phyloP scores from a whole-genome alignment of 441 rosid genomes.

The Cnidoscolus chayamansa region DNA sequence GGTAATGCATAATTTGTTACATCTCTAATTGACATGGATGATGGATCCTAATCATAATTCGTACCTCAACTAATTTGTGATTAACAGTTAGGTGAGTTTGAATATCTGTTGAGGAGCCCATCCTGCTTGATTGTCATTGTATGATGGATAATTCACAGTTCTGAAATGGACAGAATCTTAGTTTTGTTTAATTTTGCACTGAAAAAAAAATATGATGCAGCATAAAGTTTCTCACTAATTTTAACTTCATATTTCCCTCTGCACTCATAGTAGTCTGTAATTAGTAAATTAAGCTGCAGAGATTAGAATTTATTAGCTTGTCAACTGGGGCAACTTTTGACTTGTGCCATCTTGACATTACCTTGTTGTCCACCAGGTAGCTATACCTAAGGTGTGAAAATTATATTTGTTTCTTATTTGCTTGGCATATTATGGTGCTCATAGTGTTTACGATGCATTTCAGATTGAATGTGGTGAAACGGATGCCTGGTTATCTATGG shows the following conservation, averaged over 20 bases:
- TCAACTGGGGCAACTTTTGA: constrained; percentile 12
- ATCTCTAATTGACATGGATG: background rate
- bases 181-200: constrained; percentile 2
- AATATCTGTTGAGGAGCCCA: background rate
- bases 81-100: background rate
- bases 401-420: background rate
- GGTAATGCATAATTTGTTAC: background rate
- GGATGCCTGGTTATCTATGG: constrained; percentile 98
- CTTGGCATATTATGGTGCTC: constrained; percentile 25
- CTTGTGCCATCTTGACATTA: background rate
- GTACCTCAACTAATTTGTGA: background rate
- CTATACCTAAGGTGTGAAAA: constrained; percentile 11
- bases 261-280: background rate
- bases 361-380: background rate
- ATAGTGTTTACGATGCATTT: constrained; percentile 26
- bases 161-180: constrained; percentile 12
- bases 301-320: background rate
- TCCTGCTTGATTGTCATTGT: constrained; percentile 6
- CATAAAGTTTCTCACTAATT: background rate
- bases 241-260: constrained; percentile 13
- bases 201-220: background rate
- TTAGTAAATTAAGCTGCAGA: constrained; percentile 6
- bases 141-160: background rate
- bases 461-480: constrained; percentile 97
- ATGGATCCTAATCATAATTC: background rate